Percentiles rank a stretch among this genome's conserved stretches.
Conservation (phyloP, 257 asterid species). For the Forsythia suspensa region DNA sequence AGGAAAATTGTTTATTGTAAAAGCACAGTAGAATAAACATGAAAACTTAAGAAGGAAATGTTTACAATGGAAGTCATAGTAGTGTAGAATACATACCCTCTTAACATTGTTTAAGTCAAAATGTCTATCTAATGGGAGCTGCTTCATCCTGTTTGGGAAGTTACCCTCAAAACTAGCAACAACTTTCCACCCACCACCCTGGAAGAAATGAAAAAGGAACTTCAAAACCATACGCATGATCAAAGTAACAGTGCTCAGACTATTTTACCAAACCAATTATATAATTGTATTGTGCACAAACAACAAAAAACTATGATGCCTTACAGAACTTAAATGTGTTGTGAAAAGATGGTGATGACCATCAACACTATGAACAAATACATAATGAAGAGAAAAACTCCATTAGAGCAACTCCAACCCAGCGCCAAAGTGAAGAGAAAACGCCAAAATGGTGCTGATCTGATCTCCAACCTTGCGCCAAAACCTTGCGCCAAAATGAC, state of each 20-base stretch:
- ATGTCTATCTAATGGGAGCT: constrained; percentile 92
- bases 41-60: constrained; percentile 2
- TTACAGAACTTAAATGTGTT: not conserved
- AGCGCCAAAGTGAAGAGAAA: too few species aligned
- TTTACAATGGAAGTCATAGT: not conserved
- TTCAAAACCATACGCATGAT: constrained; percentile 7
- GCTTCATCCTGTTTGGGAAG: constrained; percentile 93
- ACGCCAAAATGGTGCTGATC: too few species aligned
- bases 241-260: not conserved
- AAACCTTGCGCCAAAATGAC: too few species aligned
- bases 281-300: not conserved
- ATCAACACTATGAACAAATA: not conserved
- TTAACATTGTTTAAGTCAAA: constrained; percentile 90
- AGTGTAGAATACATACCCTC: constrained; percentile 49
- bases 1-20: constrained; percentile 27
- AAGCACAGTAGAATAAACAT: constrained; percentile 2
- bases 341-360: not conserved
- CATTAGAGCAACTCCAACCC: too few species aligned
- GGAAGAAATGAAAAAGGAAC: constrained; percentile 23
- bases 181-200: constrained; percentile 99
- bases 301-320: constrained; percentile 5
- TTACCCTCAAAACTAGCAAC: constrained; percentile 97
- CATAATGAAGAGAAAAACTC: not conserved
- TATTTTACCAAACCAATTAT: constrained; percentile 8
- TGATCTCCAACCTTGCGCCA: too few species aligned